Conservation (phyloP, 1,284 basidiomycete species). For the Puccinia coronata region DNA sequence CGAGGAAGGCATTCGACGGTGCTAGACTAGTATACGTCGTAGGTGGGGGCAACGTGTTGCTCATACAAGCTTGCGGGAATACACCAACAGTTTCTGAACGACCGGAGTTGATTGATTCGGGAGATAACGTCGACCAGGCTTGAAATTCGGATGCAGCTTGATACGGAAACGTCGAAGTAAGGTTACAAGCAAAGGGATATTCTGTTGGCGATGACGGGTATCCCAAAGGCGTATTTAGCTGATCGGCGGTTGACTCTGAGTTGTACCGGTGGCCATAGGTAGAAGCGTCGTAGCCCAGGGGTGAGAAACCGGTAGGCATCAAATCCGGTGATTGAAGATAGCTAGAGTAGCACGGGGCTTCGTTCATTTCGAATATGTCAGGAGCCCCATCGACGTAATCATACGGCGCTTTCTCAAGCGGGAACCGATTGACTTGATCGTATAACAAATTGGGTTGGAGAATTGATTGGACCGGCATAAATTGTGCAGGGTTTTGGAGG, state of each 20-base stretch:
- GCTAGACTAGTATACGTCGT: background rate
- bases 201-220: slow-evolving; percentile 20
- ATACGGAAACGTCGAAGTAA: background rate
- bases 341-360: background rate
- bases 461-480: slow-evolving; percentile 6
- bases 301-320: background rate
- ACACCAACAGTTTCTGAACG: slow-evolving; percentile 1
- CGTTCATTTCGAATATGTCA: slow-evolving; percentile 8
- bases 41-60: background rate
- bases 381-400: slow-evolving; percentile 15
- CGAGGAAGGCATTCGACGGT: background rate
- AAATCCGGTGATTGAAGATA: slow-evolving; percentile 13
- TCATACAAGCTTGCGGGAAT: slow-evolving; percentile 11
- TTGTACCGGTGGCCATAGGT: background rate
- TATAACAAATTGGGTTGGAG: slow-evolving; percentile 8
- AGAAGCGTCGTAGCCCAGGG: background rate
- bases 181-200: slow-evolving; percentile 17
- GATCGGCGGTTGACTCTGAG: slow-evolving; percentile 10
- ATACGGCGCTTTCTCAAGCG: background rate
- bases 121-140: slow-evolving; percentile 6
- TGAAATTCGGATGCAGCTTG: slow-evolving; percentile 26
- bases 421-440: background rate
- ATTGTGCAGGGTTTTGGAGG: background rate
- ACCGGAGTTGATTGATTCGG: slow-evolving; percentile 28
- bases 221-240: background rate